Conservation (phyloP, 805 yeast species). For the Spathaspora boniae region DNA sequence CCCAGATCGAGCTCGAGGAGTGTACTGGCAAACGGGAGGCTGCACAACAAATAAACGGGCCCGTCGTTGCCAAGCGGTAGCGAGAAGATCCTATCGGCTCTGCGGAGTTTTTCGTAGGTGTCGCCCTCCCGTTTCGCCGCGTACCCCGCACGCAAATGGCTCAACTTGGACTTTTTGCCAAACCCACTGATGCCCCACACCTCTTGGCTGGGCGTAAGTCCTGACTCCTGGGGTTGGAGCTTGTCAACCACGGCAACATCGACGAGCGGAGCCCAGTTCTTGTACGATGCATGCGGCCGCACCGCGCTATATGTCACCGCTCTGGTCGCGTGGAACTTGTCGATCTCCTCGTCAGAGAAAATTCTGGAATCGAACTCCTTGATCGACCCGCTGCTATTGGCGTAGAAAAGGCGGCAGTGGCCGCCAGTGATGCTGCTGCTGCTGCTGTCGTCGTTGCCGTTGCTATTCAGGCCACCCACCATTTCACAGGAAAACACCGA, state of each 20-base stretch:
- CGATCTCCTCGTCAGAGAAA: conserved; percentile 16
- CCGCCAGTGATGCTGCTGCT: too few relatives aligned
- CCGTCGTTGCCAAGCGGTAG: too few relatives aligned
- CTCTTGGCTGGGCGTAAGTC: conserved; percentile 28
- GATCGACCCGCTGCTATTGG: conserved; percentile 40
- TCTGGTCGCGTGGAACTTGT: too few relatives aligned
- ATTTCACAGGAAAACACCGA: conserved; percentile 30
- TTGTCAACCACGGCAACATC: conserved; percentile 36
- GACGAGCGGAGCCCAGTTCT: conserved; percentile 47
- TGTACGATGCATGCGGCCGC: conserved; percentile 24
- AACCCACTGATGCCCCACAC: conserved; percentile 41
- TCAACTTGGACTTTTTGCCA: conserved; percentile 30
- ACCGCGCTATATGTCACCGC: too few relatives aligned
- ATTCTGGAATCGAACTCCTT: conserved; percentile 30
- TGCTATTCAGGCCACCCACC: too few relatives aligned
- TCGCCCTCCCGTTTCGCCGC: conserved; percentile 21
- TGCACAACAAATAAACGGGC: conserved; percentile 26
- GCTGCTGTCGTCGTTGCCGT: too few relatives aligned
- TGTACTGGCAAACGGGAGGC: conserved; percentile 36
- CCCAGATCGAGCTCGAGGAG: conserved; percentile 26
- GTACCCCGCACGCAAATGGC: conserved; percentile 33
- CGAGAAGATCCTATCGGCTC: conserved; percentile 19
- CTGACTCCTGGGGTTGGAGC: conserved; percentile 12
- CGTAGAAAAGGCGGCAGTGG: conserved; percentile 29
- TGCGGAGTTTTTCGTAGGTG: conserved; percentile 28